Percentiles rank a stretch among this genome's conserved stretches.
Conservation (phyloP, 805 yeast species). For the Limtongozyma cylindracea region DNA sequence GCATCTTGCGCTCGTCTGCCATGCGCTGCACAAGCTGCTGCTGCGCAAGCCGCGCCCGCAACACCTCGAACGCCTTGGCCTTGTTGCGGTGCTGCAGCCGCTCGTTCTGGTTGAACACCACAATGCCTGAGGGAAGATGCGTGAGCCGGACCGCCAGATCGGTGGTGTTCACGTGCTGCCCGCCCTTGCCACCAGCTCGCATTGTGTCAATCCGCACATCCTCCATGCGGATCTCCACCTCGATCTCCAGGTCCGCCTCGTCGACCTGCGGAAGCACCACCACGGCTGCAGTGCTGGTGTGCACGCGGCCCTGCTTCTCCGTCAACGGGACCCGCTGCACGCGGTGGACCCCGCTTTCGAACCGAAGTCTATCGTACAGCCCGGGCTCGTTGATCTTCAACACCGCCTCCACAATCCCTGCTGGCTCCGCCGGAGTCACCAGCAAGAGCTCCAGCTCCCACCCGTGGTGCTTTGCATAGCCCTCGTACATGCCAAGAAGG, state of each 20-base stretch:
- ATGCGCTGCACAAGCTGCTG: conserved; percentile 39
- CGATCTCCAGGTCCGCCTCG: conserved; percentile 67
- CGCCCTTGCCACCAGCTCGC: conserved; percentile 95
- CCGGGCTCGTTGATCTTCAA: conserved; percentile 47
- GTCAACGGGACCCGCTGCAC: conserved; percentile 90
- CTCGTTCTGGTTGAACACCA: conserved; percentile 81
- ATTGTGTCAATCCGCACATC: conserved; percentile 87
- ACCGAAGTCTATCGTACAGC: conserved; percentile 44
- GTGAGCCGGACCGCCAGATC: conserved; percentile 90
- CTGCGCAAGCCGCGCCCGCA: conserved; percentile 71
- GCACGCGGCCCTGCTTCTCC: conserved; percentile 82
- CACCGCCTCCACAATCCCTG: conserved; percentile 55
- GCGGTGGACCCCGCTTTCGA: conserved; percentile 89
- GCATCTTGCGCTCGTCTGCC: conserved; percentile 33
- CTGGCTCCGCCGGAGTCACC: conserved; percentile 26
- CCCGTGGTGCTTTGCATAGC: conserved; percentile 31
- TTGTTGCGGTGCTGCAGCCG: conserved; percentile 86
- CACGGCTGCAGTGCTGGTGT: conserved; percentile 91
- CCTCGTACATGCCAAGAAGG: conserved; percentile 56
- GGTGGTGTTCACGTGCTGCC: conserved; percentile 94
- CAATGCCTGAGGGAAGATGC: conserved; percentile 77
- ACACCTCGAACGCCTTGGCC: conserved; percentile 69
- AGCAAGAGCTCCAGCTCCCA: conserved; percentile 51
- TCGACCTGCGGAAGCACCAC: conserved; percentile 71
- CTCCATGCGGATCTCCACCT: no score